Evolutionary conservation across 2,329 filamentous ascomycete species (phyloP).

Genomic region (Fusarium ambrosium): DNA sequence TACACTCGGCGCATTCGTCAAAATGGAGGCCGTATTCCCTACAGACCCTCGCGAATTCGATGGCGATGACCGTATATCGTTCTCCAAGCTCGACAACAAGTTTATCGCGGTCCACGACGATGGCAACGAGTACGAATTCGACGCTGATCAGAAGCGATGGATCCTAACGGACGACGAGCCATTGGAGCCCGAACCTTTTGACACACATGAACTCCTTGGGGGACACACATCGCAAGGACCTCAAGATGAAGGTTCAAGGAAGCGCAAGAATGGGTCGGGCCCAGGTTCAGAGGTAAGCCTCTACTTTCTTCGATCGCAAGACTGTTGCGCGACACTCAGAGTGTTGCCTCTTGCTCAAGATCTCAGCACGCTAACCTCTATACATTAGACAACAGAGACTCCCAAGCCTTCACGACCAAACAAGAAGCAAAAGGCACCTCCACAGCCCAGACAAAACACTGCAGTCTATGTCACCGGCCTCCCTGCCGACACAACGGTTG

Average conservation of each 20-base stretch:
- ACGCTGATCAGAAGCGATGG: conserved; percentile 80
- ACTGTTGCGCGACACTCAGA: background rate
- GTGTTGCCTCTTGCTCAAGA: background rate
- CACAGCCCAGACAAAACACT: conserved; percentile 78
- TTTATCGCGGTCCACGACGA: conserved; percentile 88
- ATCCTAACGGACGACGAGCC: conserved; percentile 70
- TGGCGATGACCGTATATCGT: conserved; percentile 85
- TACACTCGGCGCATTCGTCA: background rate
- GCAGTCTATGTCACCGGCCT: conserved; percentile 93
- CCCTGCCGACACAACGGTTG: conserved; percentile 80
- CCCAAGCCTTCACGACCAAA: conserved; percentile 56
- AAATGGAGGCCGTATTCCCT: conserved; percentile 62
- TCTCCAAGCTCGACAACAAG: conserved; percentile 84
- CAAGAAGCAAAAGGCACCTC: conserved; percentile 63
- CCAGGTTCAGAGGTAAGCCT: conserved; percentile 60
- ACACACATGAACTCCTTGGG: conserved; percentile 51
- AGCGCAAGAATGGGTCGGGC: conserved; percentile 59
- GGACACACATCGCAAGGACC: conserved; percentile 44
- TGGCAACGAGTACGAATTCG: conserved; percentile 87
- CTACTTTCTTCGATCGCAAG: background rate
- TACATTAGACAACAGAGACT: conserved; percentile 43
- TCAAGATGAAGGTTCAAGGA: conserved; percentile 50
- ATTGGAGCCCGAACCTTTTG: conserved; percentile 57
- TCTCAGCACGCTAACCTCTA: conserved; percentile 20
- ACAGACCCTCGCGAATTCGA: conserved; percentile 78